Evolutionary conservation across 192 early-diverging fungal species (phyloP).

Genomic region (Umbelopsis sp.): DNA sequence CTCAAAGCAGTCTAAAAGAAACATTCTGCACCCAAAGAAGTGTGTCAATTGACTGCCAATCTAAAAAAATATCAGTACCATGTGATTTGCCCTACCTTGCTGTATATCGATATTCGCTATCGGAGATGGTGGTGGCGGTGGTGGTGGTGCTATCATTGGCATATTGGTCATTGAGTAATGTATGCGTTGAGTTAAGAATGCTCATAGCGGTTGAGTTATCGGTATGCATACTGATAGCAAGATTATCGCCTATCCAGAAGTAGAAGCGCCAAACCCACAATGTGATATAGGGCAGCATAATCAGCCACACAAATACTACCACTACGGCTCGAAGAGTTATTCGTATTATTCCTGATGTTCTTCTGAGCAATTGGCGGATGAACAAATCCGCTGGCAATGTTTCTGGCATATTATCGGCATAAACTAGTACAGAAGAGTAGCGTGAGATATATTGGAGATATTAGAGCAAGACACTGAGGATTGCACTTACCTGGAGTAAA

Average conservation of each 20-base stretch:
- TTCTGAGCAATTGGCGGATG: slow-evolving; percentile 53
- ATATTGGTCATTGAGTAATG: background rate
- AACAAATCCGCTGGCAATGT: slow-evolving; percentile 62
- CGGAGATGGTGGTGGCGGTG: background rate
- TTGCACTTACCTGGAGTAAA: slow-evolving; percentile 68
- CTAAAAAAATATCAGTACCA: background rate
- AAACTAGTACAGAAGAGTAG: slow-evolving; percentile 42
- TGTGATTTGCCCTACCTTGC: background rate
- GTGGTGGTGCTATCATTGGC: background rate
- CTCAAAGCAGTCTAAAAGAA: slow-evolving; percentile 76
- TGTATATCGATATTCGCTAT: background rate
- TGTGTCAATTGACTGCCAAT: background rate
- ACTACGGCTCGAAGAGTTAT: slow-evolving; percentile 59
- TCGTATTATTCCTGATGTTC: slow-evolving; percentile 35
- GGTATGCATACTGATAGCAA: slow-evolving; percentile 36
- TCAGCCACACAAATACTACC: slow-evolving; percentile 76
- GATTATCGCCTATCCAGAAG: slow-evolving; percentile 69
- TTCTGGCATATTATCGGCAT: slow-evolving; percentile 77
- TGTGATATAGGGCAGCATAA: slow-evolving; percentile 81
- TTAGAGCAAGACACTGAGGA: background rate
- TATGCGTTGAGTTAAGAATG: background rate
- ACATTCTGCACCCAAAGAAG: slow-evolving; percentile 30
- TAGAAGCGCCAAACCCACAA: slow-evolving; percentile 87
- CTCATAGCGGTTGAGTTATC: background rate
- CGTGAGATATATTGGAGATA: background rate